A percentile compares a stretch with the other conserved stretches of the same genome.
These are phyloP conservation scores for Apiospora rasikravindrae DNA, from an alignment of 2,329 filamentous ascomycete species.

Conservation along the genomic window DNA sequence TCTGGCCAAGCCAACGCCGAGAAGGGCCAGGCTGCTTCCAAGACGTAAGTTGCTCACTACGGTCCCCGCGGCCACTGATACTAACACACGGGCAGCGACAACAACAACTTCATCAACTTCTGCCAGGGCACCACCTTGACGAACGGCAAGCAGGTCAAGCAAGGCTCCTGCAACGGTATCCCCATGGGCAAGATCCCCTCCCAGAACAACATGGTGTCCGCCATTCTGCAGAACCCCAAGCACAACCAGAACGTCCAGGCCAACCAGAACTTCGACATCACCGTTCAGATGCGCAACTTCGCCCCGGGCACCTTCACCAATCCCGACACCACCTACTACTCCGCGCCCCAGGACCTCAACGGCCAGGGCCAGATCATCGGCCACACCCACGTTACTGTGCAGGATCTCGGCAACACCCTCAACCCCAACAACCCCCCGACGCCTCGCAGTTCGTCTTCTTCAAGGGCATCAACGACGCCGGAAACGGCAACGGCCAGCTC, in stretches of 20 bases:
- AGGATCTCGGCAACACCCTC: slow-evolving; percentile 56
- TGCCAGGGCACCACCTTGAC: slow-evolving; percentile 60
- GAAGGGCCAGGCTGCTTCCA: slow-evolving; percentile 56
- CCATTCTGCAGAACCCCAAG: slow-evolving; percentile 57
- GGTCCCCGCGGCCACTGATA: not conserved
- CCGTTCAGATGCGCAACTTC: slow-evolving; percentile 59
- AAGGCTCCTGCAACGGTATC: slow-evolving; percentile 69
- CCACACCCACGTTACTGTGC: slow-evolving; percentile 65
- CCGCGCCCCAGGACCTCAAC: slow-evolving; percentile 61
- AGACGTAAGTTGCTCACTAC: slow-evolving; percentile 48
- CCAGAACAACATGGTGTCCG: slow-evolving; percentile 61
- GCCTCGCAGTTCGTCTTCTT: slow-evolving; percentile 64
- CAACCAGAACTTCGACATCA: slow-evolving; percentile 57
- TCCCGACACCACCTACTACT: slow-evolving; percentile 63
- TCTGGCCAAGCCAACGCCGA: slow-evolving; percentile 37
- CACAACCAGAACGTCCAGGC: slow-evolving; percentile 54
- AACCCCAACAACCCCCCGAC: slow-evolving; percentile 58
- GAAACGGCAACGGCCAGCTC: slow-evolving; percentile 60
- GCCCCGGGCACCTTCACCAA: slow-evolving; percentile 66
- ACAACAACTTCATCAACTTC: slow-evolving; percentile 69
- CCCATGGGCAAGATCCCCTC: slow-evolving; percentile 66
- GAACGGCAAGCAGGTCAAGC: slow-evolving; percentile 62
- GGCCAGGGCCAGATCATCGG: slow-evolving; percentile 57
- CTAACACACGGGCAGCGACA: slow-evolving; percentile 49
- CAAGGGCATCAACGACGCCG: slow-evolving; percentile 69